Conservation (phyloP, 106 monocot species). For the Gastrodia elata region DNA sequence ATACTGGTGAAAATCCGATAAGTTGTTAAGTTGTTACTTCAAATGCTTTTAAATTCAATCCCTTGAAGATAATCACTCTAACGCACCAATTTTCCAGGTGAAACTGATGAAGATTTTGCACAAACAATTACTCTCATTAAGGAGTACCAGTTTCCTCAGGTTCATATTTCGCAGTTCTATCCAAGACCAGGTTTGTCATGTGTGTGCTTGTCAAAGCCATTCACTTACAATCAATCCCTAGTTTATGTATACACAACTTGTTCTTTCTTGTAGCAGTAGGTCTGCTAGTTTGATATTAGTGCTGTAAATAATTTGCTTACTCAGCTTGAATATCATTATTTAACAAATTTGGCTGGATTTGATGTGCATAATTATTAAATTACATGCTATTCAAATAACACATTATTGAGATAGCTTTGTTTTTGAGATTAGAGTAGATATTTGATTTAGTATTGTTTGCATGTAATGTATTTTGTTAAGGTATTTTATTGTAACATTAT, state of each 20-base stretch:
- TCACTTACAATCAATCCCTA: neutral
- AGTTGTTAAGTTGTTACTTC: neutral
- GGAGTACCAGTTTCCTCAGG: constrained; percentile 93
- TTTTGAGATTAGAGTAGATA: too few relatives aligned
- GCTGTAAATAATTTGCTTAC: neutral
- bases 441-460: too few relatives aligned
- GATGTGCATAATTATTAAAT: too few relatives aligned
- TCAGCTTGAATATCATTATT: too few relatives aligned
- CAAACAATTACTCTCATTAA: constrained; percentile 72
- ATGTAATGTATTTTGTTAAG: too few relatives aligned
- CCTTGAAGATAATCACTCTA: neutral
- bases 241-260: neutral
- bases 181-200: constrained; percentile 76
- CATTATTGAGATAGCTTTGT: too few relatives aligned
- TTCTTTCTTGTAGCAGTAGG: neutral
- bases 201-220: neutral
- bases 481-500: too few relatives aligned
- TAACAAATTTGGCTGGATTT: too few relatives aligned
- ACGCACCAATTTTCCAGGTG: constrained; percentile 42
- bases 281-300: neutral
- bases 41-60: constrained; percentile 1
- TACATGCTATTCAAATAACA: too few relatives aligned
- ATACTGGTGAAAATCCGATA: neutral
- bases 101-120: constrained; percentile 84
- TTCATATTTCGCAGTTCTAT: constrained; percentile 99